Base-by-base conservation (phyloP, 2,329 filamentous ascomycete genomes). In the Penicillium sp. region DNA sequence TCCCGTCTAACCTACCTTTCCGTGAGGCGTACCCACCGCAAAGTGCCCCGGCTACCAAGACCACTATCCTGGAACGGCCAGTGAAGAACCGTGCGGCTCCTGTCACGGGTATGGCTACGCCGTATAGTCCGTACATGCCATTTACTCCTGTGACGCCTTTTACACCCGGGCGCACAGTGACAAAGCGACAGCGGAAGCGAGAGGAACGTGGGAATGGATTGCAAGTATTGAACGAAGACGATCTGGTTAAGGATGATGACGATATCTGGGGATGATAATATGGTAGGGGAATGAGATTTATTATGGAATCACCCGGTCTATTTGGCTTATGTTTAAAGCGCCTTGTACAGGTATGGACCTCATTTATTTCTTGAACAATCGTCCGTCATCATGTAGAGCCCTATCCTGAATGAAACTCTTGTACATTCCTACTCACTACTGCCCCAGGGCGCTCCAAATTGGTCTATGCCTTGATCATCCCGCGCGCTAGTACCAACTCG, bases 61-160 rank as follows among this genome's bases (percentile, higher is more conserved):
- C 77, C 0, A 80, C 78, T 6, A 75, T 80, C 38, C 60, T 80
- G 29, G 77, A 79, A 52, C 71, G 76, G 13, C 75, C 76, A 7
- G 60, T 67, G 40, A 65, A 71, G 58, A 59, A 60, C 46, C 52
- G 67, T 42, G 60, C 65, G n/a, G 76, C 75, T 8, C 77, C 76
- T 1, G 69, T 75, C 40, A 80, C 78, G 0, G 77, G 78, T 6
- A 67, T 79, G 46, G 77, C 78, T 6, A 79, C 77, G 0, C 78
- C 78, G 1, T 80, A 80, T 52, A 79, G 75, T 58, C 76, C 78
- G 7, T 80, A 80, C 55, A 79, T 79, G 75, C 78, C 78, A 1
- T 77, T 75, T 47, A 80, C 77, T 3, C 78, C 78, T 0, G 72
- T 80, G 23, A 80, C 78, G 1, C 78, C 78, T 0, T 67, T 80